These are phyloP conservation scores for Zoysia japonica DNA, from an alignment of 176 grass and related monocot species.

Conservation along the genomic window DNA sequence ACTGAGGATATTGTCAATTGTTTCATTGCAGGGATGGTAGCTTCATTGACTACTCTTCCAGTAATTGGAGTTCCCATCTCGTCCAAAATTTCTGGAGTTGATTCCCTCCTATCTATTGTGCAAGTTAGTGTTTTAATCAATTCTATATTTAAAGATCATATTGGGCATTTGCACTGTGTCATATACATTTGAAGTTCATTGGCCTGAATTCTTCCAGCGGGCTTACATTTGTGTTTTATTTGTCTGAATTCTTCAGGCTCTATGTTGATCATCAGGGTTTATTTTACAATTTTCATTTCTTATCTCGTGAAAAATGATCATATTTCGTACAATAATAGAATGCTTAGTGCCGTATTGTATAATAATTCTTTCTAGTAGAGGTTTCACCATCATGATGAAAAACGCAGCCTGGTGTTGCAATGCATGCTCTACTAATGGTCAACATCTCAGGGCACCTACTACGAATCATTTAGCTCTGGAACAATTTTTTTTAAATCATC, in stretches of 20 bases:
- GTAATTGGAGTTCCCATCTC: constrained; percentile 83
- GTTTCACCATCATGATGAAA: neutral
- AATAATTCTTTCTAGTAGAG: neutral
- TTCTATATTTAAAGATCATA: constrained; percentile 25
- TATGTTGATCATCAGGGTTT: neutral
- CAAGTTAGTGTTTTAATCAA: constrained; percentile 54
- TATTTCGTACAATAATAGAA: neutral
- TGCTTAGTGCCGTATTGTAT: neutral
- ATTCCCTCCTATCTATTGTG: constrained; percentile 94
- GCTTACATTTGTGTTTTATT: neutral
- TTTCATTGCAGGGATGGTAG: constrained; percentile 76
- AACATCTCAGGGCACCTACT: neutral
- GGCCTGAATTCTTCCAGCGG: neutral
- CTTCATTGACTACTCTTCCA: constrained; percentile 72
- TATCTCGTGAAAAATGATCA: neutral
- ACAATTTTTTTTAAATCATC: neutral
- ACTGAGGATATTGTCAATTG: neutral
- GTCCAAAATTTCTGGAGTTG: constrained; percentile 58
- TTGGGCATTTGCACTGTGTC: neutral
- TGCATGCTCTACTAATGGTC: neutral
- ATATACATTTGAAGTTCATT: neutral
- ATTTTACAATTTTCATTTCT: neutral
- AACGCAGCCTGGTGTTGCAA: neutral
- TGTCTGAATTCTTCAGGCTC: neutral
- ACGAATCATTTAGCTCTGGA: constrained; percentile 1